Percentiles rank a stretch among this genome's conserved stretches.
Conservation (phyloP, 1,284 basidiomycete genomes). For the Ceratobasidium papillatum region DNA sequence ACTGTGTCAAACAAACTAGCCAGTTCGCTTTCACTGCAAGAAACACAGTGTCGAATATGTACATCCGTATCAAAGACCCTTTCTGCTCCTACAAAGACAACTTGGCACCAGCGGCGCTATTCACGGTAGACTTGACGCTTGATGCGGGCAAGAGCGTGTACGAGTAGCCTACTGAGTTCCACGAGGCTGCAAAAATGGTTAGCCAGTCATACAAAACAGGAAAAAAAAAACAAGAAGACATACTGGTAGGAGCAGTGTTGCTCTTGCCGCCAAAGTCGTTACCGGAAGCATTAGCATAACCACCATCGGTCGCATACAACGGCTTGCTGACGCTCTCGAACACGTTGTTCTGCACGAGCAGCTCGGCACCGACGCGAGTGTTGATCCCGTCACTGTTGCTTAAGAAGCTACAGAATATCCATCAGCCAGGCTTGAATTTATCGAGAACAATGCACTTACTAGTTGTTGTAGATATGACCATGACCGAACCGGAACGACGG, state of each 20-base stretch:
- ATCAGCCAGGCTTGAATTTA: not conserved
- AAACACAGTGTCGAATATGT: too few species aligned
- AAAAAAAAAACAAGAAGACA: not conserved
- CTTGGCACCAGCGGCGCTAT: not conserved
- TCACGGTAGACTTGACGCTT: not conserved
- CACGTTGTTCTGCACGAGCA: conserved; percentile 42
- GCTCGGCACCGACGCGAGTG: conserved; percentile 42
- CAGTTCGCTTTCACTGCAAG: too few species aligned
- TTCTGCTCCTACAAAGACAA: not conserved
- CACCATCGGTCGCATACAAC: conserved; percentile 30
- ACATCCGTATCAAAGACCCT: too few species aligned
- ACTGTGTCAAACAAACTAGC: too few species aligned
- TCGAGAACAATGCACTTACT: not conserved
- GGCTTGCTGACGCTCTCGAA: conserved; percentile 46
- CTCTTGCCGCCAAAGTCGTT: conserved; percentile 15
- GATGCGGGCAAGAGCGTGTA: not conserved
- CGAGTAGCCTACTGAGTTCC: conserved; percentile 2
- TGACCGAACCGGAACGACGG: conserved; percentile 52
- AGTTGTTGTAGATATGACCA: conserved; percentile 21
- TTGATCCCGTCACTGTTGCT: conserved; percentile 57
- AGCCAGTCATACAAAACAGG: not conserved
- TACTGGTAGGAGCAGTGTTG: conserved; percentile 11
- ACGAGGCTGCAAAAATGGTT: not conserved
- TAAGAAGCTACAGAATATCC: conserved; percentile 49
- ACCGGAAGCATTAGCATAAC: conserved; percentile 8